Evolutionary conservation across 345 rosid species (phyloP).

Genomic region (Barbarea vulgaris): DNA sequence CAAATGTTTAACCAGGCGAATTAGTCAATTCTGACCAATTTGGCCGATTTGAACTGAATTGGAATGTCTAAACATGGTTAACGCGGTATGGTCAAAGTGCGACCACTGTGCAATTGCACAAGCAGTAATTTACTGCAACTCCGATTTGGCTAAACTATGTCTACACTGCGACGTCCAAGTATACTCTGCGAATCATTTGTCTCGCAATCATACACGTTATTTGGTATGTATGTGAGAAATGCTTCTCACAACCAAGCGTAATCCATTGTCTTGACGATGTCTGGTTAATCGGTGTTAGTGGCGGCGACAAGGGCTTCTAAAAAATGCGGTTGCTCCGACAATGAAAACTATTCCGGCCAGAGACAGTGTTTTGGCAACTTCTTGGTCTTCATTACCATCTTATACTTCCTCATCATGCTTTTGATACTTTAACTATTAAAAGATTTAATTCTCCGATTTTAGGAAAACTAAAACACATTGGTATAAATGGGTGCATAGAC

Average conservation of each 20-base stretch:
- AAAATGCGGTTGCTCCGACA: constrained; percentile 71
- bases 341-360: constrained; percentile 47
- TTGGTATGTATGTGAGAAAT: constrained; percentile 66
- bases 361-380: constrained; percentile 5
- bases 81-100: constrained; percentile 47
- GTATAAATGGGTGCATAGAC: too few relatives aligned
- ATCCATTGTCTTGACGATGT: constrained; percentile 60
- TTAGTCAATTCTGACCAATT: too few relatives aligned
- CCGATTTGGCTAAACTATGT: constrained; percentile 73
- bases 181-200: constrained; percentile 68
- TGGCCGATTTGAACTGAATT: too few relatives aligned
- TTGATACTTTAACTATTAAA: too few relatives aligned
- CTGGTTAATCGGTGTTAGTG: too few relatives aligned
- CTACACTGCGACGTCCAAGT: constrained; percentile 63
- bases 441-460: too few relatives aligned
- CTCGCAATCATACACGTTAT: constrained; percentile 63
- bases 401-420: constrained; percentile 42
- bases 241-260: constrained; percentile 56
- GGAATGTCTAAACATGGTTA: too few relatives aligned
- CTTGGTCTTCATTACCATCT: constrained; percentile 39
- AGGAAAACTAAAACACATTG: too few relatives aligned
- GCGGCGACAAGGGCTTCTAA: constrained; percentile 58
- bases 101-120: constrained; percentile 55
- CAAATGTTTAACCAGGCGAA: too few relatives aligned
- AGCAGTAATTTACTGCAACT: constrained; percentile 68